phyloP scores from a whole-genome alignment of 192 early-diverging fungal genomes.

The Coemansia pectinata region DNA sequence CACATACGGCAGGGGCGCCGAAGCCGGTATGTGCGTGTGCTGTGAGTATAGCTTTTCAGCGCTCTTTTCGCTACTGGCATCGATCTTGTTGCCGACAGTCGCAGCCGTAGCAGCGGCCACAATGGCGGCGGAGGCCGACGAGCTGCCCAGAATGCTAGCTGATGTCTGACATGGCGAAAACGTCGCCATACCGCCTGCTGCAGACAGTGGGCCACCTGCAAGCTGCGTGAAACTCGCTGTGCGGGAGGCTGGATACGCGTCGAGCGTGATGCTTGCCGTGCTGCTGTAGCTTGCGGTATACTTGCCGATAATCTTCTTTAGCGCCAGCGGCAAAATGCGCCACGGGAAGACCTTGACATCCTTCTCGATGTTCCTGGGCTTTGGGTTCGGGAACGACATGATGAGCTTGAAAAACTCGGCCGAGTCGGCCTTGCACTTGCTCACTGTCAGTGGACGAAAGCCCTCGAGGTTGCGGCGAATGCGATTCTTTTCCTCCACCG shows the following conservation, averaged over 20 bases:
- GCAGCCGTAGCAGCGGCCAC: slow-evolving; percentile 22
- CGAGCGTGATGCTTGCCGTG: slow-evolving; percentile 28
- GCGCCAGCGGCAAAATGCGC: slow-evolving; percentile 66
- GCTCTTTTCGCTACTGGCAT: neutral
- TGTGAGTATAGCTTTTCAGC: neutral
- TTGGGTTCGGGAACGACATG: slow-evolving; percentile 81
- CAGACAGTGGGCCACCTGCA: slow-evolving; percentile 21
- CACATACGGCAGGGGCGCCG: slow-evolving; percentile 7
- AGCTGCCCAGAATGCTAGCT: slow-evolving; percentile 11
- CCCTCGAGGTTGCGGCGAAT: slow-evolving; percentile 84
- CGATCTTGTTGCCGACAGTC: neutral
- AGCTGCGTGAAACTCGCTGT: slow-evolving; percentile 22
- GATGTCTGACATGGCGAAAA: slow-evolving; percentile 20
- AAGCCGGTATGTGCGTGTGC: slow-evolving; percentile 5
- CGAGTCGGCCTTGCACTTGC: slow-evolving; percentile 75
- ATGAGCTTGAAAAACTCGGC: slow-evolving; percentile 79
- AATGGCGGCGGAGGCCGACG: slow-evolving; percentile 27
- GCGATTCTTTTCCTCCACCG: slow-evolving; percentile 83
- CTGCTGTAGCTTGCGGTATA: slow-evolving; percentile 58
- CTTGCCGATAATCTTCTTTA: slow-evolving; percentile 80
- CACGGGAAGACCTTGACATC: slow-evolving; percentile 87
- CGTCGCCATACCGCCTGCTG: slow-evolving; percentile 29
- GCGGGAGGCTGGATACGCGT: slow-evolving; percentile 22
- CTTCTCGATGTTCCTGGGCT: slow-evolving; percentile 85
- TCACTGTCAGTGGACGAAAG: slow-evolving; percentile 74